Base-by-base conservation (phyloP, 2,329 filamentous ascomycete species). In the Ramichloridium luteum region DNA sequence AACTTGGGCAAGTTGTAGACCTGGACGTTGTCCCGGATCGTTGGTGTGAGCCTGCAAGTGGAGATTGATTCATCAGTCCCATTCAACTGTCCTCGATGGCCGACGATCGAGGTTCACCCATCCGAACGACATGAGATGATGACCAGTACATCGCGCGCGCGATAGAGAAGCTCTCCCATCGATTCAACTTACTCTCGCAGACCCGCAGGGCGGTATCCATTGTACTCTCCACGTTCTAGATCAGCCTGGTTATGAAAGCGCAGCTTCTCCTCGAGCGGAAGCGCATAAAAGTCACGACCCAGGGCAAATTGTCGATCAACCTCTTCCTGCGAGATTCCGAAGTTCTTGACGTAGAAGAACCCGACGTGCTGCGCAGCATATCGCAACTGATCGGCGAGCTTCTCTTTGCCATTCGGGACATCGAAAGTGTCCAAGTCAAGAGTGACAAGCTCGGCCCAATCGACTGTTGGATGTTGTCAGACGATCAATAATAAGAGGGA, bases 301-400 rank as follows among this genome's bases (percentile, higher is more conserved):
- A 77, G 60, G 6, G 71, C 68, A 39, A 75, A 76, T 39, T 77
- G 72, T 6, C 60, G 58, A 41, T 75, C 65, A 2, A 77, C 63
- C 46, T 73, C 59, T 29, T 73, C 68, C 46, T 74, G 68, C 2
- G 55, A 57, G 13, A 77, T 60, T 18, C 71, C 71, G 39, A 69
- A 74, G 51, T 76, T 73, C 37, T 66, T 67, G n/a, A 77, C 65
- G 39, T 76, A 75, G 56, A 77, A 77, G 56, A 77, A 72, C 1
- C 71, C 68, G 41, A 59, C 50, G 41, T 59, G 46, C 28, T 43
- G 39, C 9, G 40, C 40, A 15, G 41, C 69, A 31, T 72, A 64
- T 16, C 66, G 61, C 2, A 74, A 57, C 37, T 72, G 65, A 28
- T 62, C 57, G 1, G 66, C 64, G 1, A 74, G 53, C 15, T 56